These are phyloP conservation scores for Prasinococcaceae sp. DNA, from an alignment of 139 green algal species.

Conservation along the genomic window DNA sequence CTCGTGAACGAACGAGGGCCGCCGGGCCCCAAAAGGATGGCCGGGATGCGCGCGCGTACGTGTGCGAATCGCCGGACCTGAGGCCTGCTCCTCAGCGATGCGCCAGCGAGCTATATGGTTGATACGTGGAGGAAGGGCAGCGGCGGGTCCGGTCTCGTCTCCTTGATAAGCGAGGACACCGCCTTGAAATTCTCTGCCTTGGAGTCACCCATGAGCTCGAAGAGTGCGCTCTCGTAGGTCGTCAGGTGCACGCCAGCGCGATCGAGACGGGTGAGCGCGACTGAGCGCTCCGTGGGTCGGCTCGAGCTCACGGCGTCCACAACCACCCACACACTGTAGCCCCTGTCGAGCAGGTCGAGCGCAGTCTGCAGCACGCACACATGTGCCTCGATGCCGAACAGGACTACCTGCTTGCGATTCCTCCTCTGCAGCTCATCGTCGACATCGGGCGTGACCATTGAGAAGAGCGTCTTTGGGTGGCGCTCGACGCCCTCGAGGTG, in stretches of 20 bases:
- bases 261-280: constrained; percentile 35
- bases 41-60: no score
- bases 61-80: no score
- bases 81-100: no score
- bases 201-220: constrained; percentile 49
- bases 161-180: constrained; percentile 42
- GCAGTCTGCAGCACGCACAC: constrained; percentile 81
- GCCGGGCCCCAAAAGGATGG: no score
- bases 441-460: constrained; percentile 8
- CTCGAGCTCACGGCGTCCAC: constrained; percentile 60
- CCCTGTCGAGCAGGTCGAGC: constrained; percentile 38
- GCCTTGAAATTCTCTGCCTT: constrained; percentile 56
- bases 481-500: not conserved
- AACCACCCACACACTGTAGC: constrained; percentile 45
- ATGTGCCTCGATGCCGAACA: constrained; percentile 75
- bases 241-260: constrained; percentile 27
- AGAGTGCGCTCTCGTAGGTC: constrained; percentile 48
- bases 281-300: constrained; percentile 39
- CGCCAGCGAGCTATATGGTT: no score
- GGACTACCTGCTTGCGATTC: constrained; percentile 32
- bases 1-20: no score
- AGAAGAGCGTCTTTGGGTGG: constrained; percentile 24
- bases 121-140: no score
- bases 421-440: constrained; percentile 1
- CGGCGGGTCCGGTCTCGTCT: constrained; percentile 16